Percentiles rank a stretch among this genome's conserved stretches.
These are phyloP conservation scores for Arachnopeziza araneosa DNA, from an alignment of 2,329 filamentous ascomycete genomes.

Conservation along the genomic window DNA sequence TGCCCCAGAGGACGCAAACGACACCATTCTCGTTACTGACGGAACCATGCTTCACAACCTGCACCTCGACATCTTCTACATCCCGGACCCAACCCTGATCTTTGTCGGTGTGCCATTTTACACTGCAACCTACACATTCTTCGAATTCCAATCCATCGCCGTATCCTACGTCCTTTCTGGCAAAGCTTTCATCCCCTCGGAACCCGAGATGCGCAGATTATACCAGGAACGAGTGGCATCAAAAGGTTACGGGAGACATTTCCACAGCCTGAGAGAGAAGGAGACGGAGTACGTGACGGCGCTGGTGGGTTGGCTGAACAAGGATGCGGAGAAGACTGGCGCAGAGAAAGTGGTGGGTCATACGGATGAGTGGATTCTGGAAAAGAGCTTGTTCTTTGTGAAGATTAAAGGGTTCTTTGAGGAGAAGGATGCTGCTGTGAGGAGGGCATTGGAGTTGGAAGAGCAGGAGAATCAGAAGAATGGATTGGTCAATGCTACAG, in stretches of 20 bases:
- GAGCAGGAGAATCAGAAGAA: not conserved
- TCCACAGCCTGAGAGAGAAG: slow-evolving; percentile 37
- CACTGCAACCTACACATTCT: slow-evolving; percentile 43
- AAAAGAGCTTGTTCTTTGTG: slow-evolving; percentile 2
- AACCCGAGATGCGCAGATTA: slow-evolving; percentile 32
- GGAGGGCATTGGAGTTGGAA: not conserved
- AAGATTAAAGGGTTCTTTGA: slow-evolving; percentile 1
- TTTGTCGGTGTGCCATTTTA: slow-evolving; percentile 44
- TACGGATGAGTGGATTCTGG: slow-evolving; percentile 15
- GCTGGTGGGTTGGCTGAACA: slow-evolving; percentile 20
- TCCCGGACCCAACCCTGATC: slow-evolving; percentile 40
- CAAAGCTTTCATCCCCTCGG: slow-evolving; percentile 32
- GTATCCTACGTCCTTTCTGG: slow-evolving; percentile 39
- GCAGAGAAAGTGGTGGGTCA: slow-evolving; percentile 13
- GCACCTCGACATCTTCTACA: slow-evolving; percentile 48
- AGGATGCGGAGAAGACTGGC: slow-evolving; percentile 9
- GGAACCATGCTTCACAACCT: slow-evolving; percentile 40
- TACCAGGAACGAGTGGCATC: slow-evolving; percentile 34
- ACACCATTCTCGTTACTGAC: slow-evolving; percentile 50
- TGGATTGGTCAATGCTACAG: not conserved
- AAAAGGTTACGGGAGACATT: slow-evolving; percentile 30
- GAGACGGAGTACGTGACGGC: slow-evolving; percentile 21
- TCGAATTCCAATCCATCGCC: slow-evolving; percentile 45
- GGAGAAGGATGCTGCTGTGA: not conserved
- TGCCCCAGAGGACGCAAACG: slow-evolving; percentile 41